A percentile compares a stretch with the other conserved stretches of the same genome.
Conservation (phyloP, 2,329 filamentous ascomycete genomes). For the Colletotrichum lindemuthianum region DNA sequence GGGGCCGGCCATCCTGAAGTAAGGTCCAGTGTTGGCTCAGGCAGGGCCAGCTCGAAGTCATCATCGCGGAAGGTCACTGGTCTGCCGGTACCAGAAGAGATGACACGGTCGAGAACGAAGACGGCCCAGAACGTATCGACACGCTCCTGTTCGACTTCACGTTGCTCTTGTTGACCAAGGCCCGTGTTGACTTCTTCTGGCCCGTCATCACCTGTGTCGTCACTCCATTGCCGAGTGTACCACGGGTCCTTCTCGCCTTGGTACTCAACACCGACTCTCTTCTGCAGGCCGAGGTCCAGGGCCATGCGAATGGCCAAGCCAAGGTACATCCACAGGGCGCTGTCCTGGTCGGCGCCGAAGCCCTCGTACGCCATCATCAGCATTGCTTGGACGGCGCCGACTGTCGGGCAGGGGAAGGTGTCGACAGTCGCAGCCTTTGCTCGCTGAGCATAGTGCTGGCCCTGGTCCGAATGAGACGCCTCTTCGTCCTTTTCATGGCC, state of each 20-base stretch:
- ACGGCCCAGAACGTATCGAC: slow-evolving; percentile 92
- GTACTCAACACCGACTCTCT: slow-evolving; percentile 76
- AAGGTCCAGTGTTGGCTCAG: slow-evolving; percentile 59
- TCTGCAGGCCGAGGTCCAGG: slow-evolving; percentile 83
- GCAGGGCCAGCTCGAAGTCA: slow-evolving; percentile 84
- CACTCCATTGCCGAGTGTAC: slow-evolving; percentile 55
- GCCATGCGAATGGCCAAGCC: slow-evolving; percentile 88
- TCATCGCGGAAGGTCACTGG: slow-evolving; percentile 86
- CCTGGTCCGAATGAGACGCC: slow-evolving; percentile 72
- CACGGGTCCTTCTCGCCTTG: slow-evolving; percentile 64
- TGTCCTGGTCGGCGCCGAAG: slow-evolving; percentile 89
- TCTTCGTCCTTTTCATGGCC: slow-evolving; percentile 58
- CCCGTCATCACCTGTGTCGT: slow-evolving; percentile 41
- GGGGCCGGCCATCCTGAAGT: slow-evolving; percentile 77
- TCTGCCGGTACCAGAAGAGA: slow-evolving; percentile 86
- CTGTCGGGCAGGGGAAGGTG: slow-evolving; percentile 82
- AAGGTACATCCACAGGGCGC: slow-evolving; percentile 92
- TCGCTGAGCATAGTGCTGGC: slow-evolving; percentile 80
- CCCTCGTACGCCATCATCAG: slow-evolving; percentile 88
- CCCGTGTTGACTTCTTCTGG: slow-evolving; percentile 53
- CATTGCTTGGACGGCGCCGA: slow-evolving; percentile 85
- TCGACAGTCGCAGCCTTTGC: slow-evolving; percentile 87
- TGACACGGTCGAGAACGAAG: slow-evolving; percentile 86
- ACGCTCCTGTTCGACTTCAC: slow-evolving; percentile 79
- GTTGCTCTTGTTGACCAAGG: slow-evolving; percentile 62